Percentiles rank a stretch among this genome's conserved stretches.
Conservation (phyloP, 2,329 filamentous ascomycete genomes). For the Anthostomella pinea region DNA sequence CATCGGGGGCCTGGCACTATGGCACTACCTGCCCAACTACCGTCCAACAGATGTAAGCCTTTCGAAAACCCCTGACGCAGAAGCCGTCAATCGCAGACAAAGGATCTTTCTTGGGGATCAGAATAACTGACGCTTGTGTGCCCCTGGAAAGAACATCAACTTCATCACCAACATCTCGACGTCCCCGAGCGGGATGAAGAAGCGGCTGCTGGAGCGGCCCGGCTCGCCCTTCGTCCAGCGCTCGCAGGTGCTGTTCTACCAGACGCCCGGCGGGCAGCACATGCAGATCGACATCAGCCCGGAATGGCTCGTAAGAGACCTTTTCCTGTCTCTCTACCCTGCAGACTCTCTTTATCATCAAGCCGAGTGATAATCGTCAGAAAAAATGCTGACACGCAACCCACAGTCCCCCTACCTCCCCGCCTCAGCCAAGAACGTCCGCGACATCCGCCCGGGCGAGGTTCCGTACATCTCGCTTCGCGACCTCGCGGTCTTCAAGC, state of each 20-base stretch:
- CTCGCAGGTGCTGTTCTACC: conserved; percentile 21
- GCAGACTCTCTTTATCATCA: not conserved
- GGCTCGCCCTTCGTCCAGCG: conserved; percentile 21
- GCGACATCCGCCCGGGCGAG: conserved; percentile 18
- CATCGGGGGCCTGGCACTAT: conserved; percentile 25
- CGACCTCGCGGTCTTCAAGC: conserved; percentile 26
- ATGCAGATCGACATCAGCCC: conserved; percentile 24
- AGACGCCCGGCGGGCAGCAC: conserved; percentile 14
- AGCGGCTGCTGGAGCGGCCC: conserved; percentile 20
- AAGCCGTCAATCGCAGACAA: too few relatives aligned
- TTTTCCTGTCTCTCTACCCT: not conserved
- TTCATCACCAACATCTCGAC: conserved; percentile 25
- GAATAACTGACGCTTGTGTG: too few relatives aligned
- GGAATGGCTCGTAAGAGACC: conserved; percentile 24
- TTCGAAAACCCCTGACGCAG: too few relatives aligned
- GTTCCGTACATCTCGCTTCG: conserved; percentile 25
- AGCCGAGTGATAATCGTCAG: too few relatives aligned
- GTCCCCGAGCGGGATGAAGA: conserved; percentile 19
- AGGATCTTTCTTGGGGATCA: too few relatives aligned
- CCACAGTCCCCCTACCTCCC: conserved; percentile 23
- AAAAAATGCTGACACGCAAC: conserved; percentile 5
- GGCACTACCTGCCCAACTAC: conserved; percentile 24
- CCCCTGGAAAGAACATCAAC: conserved; percentile 26
- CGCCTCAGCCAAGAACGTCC: conserved; percentile 15
- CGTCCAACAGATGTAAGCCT: conserved; percentile 24